Percentiles rank a stretch among this genome's conserved stretches.
Conservation (phyloP, 768 basidiomycete genomes). For the Hygrophorus pudorinus region DNA sequence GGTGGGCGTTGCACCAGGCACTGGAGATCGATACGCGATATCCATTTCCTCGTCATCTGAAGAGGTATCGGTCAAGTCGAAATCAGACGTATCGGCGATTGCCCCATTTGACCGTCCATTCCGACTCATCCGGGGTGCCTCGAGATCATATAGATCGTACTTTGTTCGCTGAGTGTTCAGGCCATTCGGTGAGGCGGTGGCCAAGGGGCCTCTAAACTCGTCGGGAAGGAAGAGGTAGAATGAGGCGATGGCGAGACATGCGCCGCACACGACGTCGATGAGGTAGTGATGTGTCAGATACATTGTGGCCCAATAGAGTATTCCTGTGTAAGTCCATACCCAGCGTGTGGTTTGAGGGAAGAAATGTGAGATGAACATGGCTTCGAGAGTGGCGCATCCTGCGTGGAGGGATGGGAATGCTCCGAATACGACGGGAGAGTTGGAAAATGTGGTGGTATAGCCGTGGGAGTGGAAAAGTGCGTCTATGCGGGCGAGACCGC, state of each 20-base stretch:
- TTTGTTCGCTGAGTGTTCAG: conserved; percentile 7
- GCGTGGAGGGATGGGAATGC: conserved; percentile 95
- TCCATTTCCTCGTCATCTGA: conserved; percentile 63
- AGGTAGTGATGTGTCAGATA: conserved; percentile 98
- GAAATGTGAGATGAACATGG: conserved; percentile 90
- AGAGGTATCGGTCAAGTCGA: conserved; percentile 42
- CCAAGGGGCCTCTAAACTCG: conserved; percentile 51
- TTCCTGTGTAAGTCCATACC: conserved; percentile 74
- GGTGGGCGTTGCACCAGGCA: conserved; percentile 26
- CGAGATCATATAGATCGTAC: conserved; percentile 71
- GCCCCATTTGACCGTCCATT: conserved; percentile 10
- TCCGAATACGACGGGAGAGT: conserved; percentile 90
- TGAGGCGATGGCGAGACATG: conserved; percentile 75
- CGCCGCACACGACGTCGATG: conserved; percentile 93
- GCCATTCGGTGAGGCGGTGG: conserved; percentile 41
- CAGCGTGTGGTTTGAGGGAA: conserved; percentile 65
- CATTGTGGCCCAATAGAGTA: conserved; percentile 98
- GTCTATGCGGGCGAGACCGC: conserved; percentile 89
- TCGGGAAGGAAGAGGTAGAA: conserved; percentile 89
- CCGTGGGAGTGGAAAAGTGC: conserved; percentile 64
- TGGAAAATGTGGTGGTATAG: conserved; percentile 75
- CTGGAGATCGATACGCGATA: conserved; percentile 63
- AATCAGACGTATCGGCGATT: conserved; percentile 32
- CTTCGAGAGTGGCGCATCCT: conserved; percentile 83
- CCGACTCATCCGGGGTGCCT: conserved; percentile 31